Evolutionary conservation across 352 stramenopile genomes (phyloP), one percentile per base, ranked within the genome.

Genomic region (Phytophthora fragariaefolia): DNA sequence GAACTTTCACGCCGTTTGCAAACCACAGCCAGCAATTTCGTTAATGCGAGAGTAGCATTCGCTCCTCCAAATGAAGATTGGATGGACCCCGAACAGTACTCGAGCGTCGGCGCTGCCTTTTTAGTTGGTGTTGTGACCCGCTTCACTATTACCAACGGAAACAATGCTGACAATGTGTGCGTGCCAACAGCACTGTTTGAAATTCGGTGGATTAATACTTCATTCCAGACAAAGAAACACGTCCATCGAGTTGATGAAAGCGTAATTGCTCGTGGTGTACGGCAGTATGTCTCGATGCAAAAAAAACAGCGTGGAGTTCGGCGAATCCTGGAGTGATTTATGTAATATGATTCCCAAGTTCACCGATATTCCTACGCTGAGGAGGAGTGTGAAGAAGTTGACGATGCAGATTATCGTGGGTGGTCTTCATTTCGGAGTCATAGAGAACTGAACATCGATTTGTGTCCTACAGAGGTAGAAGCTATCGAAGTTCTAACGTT

Each of bases 361-460:
- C 20, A 32, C 50, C 2, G 18, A 47, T 46, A 40, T 57, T 34
- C 50, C 50, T 9, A 6, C 50, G 9, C 32, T 57, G 10, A 57
- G 12, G 28, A 46, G n/a, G 50, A 57, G 34, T 57, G 28, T 46
- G 50, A 57, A 49, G 42, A 49, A 15, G 28, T 49, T 49, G 42
- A 20, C 10, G 50, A 46, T 0, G 9, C 7, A 34, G 32, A 34
- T 7, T 58, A 58, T 32, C 13, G 10, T 22, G 50, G 36, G 5
- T 58, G 22, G 30, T 58, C 50, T 3, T 18, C 8, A 10, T 57
- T 48, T 47, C 32, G 30, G 13, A 34, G 12, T 2, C 32, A n/a
- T 12, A 47, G n/a, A 20, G 50, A 58, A 34, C 50, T 58, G 7
- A 30, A 18, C 24, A 58, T 58, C 18, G 20, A 34, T 10, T 20